A percentile compares a stretch with the other conserved stretches of the same genome.
Conservation (phyloP, 176 grass and related monocot genomes). For the Pontederia crassipes region DNA sequence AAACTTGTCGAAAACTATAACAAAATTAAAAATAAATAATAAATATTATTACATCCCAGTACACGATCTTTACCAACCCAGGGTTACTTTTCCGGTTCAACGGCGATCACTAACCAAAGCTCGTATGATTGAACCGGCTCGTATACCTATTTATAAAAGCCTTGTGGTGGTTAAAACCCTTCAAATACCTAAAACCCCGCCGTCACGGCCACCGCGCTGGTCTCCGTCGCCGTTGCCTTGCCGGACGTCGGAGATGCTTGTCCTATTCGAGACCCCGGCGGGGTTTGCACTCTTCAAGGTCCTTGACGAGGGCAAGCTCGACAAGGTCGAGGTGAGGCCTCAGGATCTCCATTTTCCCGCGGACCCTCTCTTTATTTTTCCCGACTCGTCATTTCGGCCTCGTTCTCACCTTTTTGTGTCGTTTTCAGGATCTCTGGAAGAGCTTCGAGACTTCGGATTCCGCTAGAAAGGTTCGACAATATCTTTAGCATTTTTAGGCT, state of each 20-base stretch:
- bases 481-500: background rate
- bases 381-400: background rate
- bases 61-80: too few species aligned
- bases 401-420: background rate
- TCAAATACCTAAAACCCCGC: too few species aligned
- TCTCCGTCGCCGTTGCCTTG: too few species aligned
- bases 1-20: too few species aligned
- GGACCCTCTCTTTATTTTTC: background rate
- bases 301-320: slow-evolving; percentile 78
- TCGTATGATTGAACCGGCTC: too few species aligned
- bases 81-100: too few species aligned
- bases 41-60: too few species aligned
- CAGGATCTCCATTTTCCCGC: background rate
- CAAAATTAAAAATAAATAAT: too few species aligned
- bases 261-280: slow-evolving; percentile 81
- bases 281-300: slow-evolving; percentile 94
- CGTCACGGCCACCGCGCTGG: too few species aligned
- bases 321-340: slow-evolving; percentile 50
- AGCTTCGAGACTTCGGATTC: slow-evolving; percentile 51
- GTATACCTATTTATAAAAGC: too few species aligned
- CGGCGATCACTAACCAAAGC: too few species aligned
- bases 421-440: slow-evolving; percentile 70
- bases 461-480: slow-evolving; percentile 52
- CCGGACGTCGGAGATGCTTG: slow-evolving; percentile 38
- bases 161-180: too few species aligned